Percentiles rank a stretch among this genome's conserved stretches.
Evolutionary conservation across 768 basidiomycete genomes (phyloP).

Genomic region (Mycena vulgaris): DNA sequence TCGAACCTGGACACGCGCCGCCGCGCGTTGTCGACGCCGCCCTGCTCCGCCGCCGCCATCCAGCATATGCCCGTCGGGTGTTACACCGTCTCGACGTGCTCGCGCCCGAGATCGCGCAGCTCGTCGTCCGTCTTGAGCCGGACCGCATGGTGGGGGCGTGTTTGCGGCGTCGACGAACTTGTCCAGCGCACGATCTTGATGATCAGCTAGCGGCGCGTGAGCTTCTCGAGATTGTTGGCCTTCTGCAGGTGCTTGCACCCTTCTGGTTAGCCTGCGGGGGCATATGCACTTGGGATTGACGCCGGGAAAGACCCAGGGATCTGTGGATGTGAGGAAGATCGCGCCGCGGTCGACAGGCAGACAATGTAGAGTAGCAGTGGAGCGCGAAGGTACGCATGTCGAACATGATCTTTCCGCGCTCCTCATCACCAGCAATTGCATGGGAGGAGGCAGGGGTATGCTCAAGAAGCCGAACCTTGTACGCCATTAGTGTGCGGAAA

Average conservation of each 20-base stretch:
- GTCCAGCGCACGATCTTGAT: slow-evolving; percentile 57
- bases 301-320: slow-evolving; percentile 60
- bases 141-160: slow-evolving; percentile 56
- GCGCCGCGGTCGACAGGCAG: slow-evolving; percentile 56
- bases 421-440: slow-evolving; percentile 41
- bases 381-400: slow-evolving; percentile 57
- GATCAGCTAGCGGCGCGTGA: slow-evolving; percentile 57
- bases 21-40: slow-evolving; percentile 46
- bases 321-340: slow-evolving; percentile 55
- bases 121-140: slow-evolving; percentile 58
- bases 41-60: slow-evolving; percentile 59
- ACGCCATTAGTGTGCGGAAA: slow-evolving; percentile 60
- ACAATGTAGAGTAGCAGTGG: slow-evolving; percentile 49
- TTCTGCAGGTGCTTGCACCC: slow-evolving; percentile 52
- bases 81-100: slow-evolving; percentile 63
- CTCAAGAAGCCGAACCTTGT: slow-evolving; percentile 49
- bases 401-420: slow-evolving; percentile 54
- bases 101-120: slow-evolving; percentile 56
- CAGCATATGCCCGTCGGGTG: slow-evolving; percentile 63
- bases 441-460: background rate
- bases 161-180: slow-evolving; percentile 53
- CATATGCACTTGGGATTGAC: slow-evolving; percentile 61
- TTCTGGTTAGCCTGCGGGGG: background rate
- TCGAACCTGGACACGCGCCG: slow-evolving; percentile 52
- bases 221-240: slow-evolving; percentile 58